Base-by-base conservation (phyloP, 345 rosid genomes). In the Microthlaspi erraticum region DNA sequence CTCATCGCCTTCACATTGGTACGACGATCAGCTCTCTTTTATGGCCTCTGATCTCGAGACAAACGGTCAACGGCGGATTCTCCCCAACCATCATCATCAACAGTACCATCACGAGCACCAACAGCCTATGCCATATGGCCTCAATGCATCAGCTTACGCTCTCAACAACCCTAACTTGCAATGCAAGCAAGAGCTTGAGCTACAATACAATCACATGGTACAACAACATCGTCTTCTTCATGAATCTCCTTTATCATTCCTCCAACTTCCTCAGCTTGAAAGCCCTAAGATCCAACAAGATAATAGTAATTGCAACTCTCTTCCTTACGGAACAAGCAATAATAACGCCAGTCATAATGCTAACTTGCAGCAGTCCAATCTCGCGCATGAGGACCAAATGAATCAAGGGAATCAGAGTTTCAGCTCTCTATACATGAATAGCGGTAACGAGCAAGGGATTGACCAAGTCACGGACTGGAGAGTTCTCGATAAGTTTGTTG, bases 381-480 rank as follows among this genome's bases (percentile, higher is more conserved):
- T 85, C 56, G 77, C 84, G 26, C 86, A 87, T 20, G 89, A 87
- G 58, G 89, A 88, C 26, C 89, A 79, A 17, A 45, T 73, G 74
- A 74, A 78, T 55, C 89, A 86, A 42, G 75, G 79, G 43, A 48
- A 63, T 62, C 89, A 81, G 34, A 83, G 76, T 48, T 74, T 87
- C 79, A 82, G 68, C 76, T 83, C 90, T 16, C 58, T 82, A 59
- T 72, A 80, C 62, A 71, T 70, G 50, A 86, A 79, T 58, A 69
- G 52, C 13, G 79, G 59, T 52, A 71, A 57, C 29, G 87, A 86
- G 52, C 94, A 85, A 66, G 87, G 75, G n/a, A 83, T 75, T 34
- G 97, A 88, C 55, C 91, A 89, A 81, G 87, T 87, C 43, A 92
- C 88, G 0, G 99, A 95, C 67, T 95, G 99, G 99, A 86, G 99